Percentiles rank a stretch among this genome's conserved stretches.
Conservation (phyloP, 805 yeast species). For the Yarrowia hollandica region DNA sequence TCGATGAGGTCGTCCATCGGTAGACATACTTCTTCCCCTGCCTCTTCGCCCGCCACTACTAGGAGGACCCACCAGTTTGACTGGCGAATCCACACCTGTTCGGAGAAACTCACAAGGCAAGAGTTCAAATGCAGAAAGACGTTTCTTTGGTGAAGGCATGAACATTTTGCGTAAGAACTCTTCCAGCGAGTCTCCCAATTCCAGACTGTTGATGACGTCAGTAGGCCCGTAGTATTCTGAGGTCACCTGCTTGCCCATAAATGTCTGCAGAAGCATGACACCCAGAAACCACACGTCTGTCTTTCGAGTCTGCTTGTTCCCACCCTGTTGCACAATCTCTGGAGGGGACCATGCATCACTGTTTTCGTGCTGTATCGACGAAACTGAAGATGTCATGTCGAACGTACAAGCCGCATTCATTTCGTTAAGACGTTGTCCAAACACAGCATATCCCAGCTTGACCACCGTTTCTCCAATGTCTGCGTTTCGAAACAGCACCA, state of each 20-base stretch:
- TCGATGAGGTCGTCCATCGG: slow-evolving; percentile 16
- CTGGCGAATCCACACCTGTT: slow-evolving; percentile 41
- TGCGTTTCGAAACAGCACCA: slow-evolving; percentile 52
- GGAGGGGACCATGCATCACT: slow-evolving; percentile 71
- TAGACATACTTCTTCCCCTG: slow-evolving; percentile 3
- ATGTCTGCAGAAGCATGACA: slow-evolving; percentile 65
- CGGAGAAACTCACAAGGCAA: slow-evolving; percentile 81
- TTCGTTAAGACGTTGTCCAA: slow-evolving; percentile 36
- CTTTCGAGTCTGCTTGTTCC: slow-evolving; percentile 62
- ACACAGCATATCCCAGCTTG: slow-evolving; percentile 33
- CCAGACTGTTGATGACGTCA: slow-evolving; percentile 55
- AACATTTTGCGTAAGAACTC: slow-evolving; percentile 70
- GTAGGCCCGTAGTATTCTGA: slow-evolving; percentile 59
- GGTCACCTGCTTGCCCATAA: slow-evolving; percentile 59
- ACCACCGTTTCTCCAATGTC: slow-evolving; percentile 51
- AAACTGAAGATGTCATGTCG: slow-evolving; percentile 22
- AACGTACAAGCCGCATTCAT: slow-evolving; percentile 43
- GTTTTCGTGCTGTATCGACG: slow-evolving; percentile 10
- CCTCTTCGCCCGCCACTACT: background rate
- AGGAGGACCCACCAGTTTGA: background rate
- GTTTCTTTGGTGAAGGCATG: slow-evolving; percentile 60
- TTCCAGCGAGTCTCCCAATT: slow-evolving; percentile 57
- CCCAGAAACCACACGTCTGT: slow-evolving; percentile 96
- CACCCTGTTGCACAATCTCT: slow-evolving; percentile 49
- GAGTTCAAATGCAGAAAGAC: slow-evolving; percentile 82